phyloP scores from a whole-genome alignment of 1,139 yeast genomes.

The Dujonia santamariae region DNA sequence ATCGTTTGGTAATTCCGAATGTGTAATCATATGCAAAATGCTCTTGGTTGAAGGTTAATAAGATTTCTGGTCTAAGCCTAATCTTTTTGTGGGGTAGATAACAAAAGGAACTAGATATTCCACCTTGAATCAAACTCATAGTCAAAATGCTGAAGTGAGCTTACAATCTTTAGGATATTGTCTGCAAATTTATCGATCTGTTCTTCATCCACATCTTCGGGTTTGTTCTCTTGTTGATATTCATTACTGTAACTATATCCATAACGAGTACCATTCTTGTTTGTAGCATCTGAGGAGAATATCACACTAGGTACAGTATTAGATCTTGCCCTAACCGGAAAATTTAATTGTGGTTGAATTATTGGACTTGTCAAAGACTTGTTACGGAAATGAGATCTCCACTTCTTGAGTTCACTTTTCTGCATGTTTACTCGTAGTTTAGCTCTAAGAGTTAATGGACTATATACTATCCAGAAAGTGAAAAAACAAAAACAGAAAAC shows the following conservation, averaged over 20 bases:
- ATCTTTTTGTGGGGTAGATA: not conserved
- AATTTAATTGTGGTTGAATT: not conserved
- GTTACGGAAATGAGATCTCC: slow-evolving; percentile 2
- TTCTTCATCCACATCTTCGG: slow-evolving; percentile 5
- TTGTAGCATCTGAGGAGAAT: not conserved
- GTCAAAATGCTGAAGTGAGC: slow-evolving; percentile 3
- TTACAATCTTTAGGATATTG: slow-evolving; percentile 6
- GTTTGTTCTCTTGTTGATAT: not conserved
- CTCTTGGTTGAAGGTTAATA: not conserved
- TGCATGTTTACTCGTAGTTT: no score
- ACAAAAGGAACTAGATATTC: slow-evolving; percentile 2
- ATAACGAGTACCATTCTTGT: no score
- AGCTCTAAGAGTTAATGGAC: no score
- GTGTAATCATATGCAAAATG: no score
- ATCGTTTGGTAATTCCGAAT: no score
- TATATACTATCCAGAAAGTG: no score
- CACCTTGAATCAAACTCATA: slow-evolving; percentile 5
- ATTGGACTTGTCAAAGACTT: not conserved
- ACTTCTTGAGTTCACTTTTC: not conserved
- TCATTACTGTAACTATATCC: not conserved
- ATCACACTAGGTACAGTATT: slow-evolving; percentile 2
- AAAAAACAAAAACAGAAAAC: no score
- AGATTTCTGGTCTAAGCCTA: not conserved
- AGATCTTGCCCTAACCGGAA: slow-evolving; percentile 2
- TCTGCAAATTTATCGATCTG: slow-evolving; percentile 7